Evolutionary conservation across 192 early-diverging fungal genomes (phyloP).

Genomic region (Gamsiella multidivaricata): DNA sequence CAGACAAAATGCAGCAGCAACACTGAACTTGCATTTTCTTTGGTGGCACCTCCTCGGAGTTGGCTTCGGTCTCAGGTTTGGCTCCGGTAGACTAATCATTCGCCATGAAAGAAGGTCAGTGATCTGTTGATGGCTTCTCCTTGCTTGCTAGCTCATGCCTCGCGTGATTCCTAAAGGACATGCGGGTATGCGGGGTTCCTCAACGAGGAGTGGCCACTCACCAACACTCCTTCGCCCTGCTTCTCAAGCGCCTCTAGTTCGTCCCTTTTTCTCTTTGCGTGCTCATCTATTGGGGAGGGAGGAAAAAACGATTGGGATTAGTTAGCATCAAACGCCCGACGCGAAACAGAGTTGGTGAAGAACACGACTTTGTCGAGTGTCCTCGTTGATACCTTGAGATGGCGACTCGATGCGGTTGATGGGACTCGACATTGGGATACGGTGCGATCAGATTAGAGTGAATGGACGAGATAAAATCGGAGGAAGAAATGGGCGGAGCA

Average conservation of each 20-base stretch:
- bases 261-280: constrained; percentile 45
- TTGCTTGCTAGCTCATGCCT: too few relatives aligned
- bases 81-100: constrained; percentile 10
- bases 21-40: constrained; percentile 44
- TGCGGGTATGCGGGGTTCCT: too few relatives aligned
- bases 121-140: too few relatives aligned
- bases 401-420: constrained; percentile 36
- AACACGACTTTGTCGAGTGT: too few relatives aligned
- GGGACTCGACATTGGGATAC: constrained; percentile 25
- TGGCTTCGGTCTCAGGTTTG: constrained; percentile 21
- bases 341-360: too few relatives aligned
- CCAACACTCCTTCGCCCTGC: constrained; percentile 14
- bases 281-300: constrained; percentile 23
- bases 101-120: neutral
- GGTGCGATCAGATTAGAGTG: neutral
- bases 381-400: constrained; percentile 15
- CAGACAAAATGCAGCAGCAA: neutral
- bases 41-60: constrained; percentile 40
- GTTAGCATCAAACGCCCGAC: neutral
- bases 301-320: neutral
- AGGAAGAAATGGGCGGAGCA: too few relatives aligned
- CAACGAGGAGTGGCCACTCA: neutral
- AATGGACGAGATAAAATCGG: too few relatives aligned
- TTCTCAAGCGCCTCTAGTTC: constrained; percentile 30
- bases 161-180: too few relatives aligned